Conservation (phyloP, 129 eudicot species). For the Heracleum sosnowskyi region DNA sequence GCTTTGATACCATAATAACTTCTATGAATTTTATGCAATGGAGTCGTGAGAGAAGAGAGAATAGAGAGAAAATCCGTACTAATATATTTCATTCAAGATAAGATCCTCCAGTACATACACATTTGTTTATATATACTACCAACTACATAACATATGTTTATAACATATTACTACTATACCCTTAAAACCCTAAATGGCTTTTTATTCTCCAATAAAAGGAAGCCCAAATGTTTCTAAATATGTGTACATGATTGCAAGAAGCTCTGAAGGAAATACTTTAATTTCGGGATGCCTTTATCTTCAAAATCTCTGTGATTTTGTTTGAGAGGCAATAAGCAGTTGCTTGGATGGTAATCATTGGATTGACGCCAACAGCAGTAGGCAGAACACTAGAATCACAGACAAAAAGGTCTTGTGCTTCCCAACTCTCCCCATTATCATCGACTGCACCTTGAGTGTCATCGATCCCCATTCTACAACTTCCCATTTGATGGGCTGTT, state of each 20-base stretch:
- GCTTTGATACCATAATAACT: too few species aligned
- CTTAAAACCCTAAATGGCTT: too few species aligned
- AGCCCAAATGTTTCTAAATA: too few species aligned
- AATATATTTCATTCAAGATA: too few species aligned
- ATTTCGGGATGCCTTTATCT: neutral
- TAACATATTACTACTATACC: too few species aligned
- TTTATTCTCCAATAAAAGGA: too few species aligned
- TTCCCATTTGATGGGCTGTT: conserved; percentile 97
- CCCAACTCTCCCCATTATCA: conserved; percentile 92
- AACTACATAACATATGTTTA: too few species aligned
- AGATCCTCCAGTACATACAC: too few species aligned
- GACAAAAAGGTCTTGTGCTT: conserved; percentile 76
- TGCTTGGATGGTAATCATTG: conserved; percentile 85
- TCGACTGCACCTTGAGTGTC: conserved; percentile 71
- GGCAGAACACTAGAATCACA: conserved; percentile 89
- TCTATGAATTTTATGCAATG: too few species aligned
- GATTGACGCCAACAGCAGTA: conserved; percentile 82
- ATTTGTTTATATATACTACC: too few species aligned
- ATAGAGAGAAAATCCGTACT: too few species aligned
- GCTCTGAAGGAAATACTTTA: neutral
- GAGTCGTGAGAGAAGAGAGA: too few species aligned
- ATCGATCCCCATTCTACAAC: conserved; percentile 74
- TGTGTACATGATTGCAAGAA: neutral
- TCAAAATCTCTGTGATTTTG: conserved; percentile 34
- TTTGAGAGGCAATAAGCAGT: conserved; percentile 75